Evolutionary conservation across 345 rosid genomes (phyloP).

Genomic region (Litchi chinensis): DNA sequence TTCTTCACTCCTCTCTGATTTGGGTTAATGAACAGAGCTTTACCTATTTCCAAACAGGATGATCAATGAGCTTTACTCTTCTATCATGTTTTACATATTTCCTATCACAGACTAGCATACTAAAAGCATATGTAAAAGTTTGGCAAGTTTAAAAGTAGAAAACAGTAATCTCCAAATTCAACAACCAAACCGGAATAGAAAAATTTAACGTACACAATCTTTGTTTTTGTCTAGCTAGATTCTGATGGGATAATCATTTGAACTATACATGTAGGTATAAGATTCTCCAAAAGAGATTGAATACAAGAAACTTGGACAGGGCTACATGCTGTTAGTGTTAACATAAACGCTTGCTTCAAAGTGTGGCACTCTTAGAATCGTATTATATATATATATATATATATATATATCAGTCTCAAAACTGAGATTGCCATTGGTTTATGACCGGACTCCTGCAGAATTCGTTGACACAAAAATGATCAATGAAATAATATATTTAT

Average conservation of each 20-base stretch:
- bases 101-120: background rate
- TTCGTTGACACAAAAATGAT: background rate
- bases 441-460: background rate
- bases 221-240: background rate
- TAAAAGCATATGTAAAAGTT: background rate
- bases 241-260: background rate
- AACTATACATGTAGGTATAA: background rate
- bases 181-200: background rate
- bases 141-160: background rate
- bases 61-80: background rate
- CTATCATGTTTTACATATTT: background rate
- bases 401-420: background rate
- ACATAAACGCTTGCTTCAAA: background rate
- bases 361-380: background rate
- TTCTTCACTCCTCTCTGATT: constrained; percentile 1
- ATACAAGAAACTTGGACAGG: background rate
- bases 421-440: background rate
- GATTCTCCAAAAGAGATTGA: background rate
- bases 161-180: background rate
- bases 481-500: constrained; percentile 6
- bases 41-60: background rate
- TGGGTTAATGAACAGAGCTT: background rate
- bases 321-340: background rate
- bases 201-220: background rate
- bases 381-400: background rate